phyloP scores from a whole-genome alignment of 2,329 filamentous ascomycete genomes.

The Calonectria henricotiae region DNA sequence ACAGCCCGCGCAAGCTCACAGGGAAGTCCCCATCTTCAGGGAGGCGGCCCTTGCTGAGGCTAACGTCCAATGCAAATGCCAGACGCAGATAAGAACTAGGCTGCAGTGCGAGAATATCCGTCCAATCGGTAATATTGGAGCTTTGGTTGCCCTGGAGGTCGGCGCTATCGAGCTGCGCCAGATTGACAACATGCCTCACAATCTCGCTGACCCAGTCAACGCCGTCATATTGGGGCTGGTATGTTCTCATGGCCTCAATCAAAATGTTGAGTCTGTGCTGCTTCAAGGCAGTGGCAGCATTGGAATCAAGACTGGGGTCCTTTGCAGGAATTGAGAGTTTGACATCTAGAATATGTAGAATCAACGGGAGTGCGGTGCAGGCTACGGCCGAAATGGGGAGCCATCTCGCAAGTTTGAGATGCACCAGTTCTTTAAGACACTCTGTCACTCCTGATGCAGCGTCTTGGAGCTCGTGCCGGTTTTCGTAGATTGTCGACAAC shows the following conservation, averaged over 20 bases:
- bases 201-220: slow-evolving; percentile 65
- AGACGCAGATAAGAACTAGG: slow-evolving; percentile 62
- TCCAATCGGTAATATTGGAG: slow-evolving; percentile 59
- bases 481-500: slow-evolving; percentile 60
- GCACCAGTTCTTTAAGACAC: slow-evolving; percentile 65
- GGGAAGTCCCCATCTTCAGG: slow-evolving; percentile 62
- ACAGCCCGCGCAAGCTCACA: slow-evolving; percentile 58
- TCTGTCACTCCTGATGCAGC: slow-evolving; percentile 63
- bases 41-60: slow-evolving; percentile 61
- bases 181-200: slow-evolving; percentile 62
- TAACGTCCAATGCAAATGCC: slow-evolving; percentile 63
- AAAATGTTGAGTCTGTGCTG: slow-evolving; percentile 64
- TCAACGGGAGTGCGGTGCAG: slow-evolving; percentile 56
- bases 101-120: slow-evolving; percentile 61
- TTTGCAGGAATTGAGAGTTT: slow-evolving; percentile 53
- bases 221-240: slow-evolving; percentile 65
- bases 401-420: slow-evolving; percentile 63
- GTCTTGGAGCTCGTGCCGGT: slow-evolving; percentile 63
- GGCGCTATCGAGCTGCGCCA: slow-evolving; percentile 60
- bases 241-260: slow-evolving; percentile 65
- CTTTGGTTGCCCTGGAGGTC: slow-evolving; percentile 38
- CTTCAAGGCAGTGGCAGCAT: slow-evolving; percentile 58
- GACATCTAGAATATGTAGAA: slow-evolving; percentile 57
- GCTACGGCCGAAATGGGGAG: slow-evolving; percentile 65
- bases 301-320: slow-evolving; percentile 33